Percentiles rank a stretch among this genome's conserved stretches.
These are phyloP conservation scores for Chalaropsis thielavioides DNA, from an alignment of 2,329 filamentous ascomycete species.

Conservation along the genomic window DNA sequence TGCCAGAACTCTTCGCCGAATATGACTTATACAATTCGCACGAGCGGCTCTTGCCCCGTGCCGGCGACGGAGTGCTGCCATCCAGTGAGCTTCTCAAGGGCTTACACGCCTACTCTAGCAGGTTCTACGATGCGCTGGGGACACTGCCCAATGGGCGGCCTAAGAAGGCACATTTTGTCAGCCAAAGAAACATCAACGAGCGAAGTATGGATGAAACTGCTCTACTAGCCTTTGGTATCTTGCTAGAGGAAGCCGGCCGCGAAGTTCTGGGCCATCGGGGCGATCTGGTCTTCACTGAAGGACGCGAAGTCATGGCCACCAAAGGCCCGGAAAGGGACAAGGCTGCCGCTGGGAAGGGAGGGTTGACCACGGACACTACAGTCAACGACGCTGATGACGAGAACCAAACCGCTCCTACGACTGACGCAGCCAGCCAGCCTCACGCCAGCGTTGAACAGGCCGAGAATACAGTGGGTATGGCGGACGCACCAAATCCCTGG, in stretches of 20 bases:
- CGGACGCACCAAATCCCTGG: background rate
- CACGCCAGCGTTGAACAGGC: background rate
- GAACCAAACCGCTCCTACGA: background rate
- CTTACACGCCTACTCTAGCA: constrained; percentile 52
- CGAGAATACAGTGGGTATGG: background rate
- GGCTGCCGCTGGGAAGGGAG: background rate
- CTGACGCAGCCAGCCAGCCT: background rate
- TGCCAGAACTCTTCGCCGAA: constrained; percentile 54
- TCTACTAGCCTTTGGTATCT: constrained; percentile 56
- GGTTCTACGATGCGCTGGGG: constrained; percentile 42
- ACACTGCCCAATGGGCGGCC: constrained; percentile 15
- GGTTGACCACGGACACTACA: background rate
- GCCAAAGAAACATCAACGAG: constrained; percentile 30
- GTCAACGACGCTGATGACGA: background rate
- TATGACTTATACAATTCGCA: constrained; percentile 57
- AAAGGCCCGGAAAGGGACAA: background rate
- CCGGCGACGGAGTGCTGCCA: constrained; percentile 39
- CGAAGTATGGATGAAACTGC: constrained; percentile 65
- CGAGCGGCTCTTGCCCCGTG: constrained; percentile 36
- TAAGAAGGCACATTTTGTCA: constrained; percentile 18
- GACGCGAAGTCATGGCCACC: constrained; percentile 22
- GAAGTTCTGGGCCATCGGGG: constrained; percentile 49
- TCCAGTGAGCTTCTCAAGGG: constrained; percentile 55
- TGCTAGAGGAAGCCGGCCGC: constrained; percentile 55
- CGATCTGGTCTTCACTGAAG: constrained; percentile 58